These are phyloP conservation scores for Corymbia citriodora DNA, from an alignment of 441 rosid genomes.

Conservation along the genomic window DNA sequence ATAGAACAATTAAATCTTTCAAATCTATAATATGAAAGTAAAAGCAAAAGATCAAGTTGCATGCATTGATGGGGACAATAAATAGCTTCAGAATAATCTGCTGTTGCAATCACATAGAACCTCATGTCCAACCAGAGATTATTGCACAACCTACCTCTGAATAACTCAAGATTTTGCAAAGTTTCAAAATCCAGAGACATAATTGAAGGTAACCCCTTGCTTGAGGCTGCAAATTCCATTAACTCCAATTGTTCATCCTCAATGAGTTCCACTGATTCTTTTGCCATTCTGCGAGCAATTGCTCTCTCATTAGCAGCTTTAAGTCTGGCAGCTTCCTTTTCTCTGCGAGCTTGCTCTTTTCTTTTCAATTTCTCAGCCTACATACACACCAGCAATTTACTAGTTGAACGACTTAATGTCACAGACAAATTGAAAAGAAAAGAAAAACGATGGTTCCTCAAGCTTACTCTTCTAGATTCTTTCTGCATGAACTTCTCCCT, in stretches of 20 bases:
- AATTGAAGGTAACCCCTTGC: slow-evolving; percentile 69
- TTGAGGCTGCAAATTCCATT: slow-evolving; percentile 77
- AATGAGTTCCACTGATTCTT: slow-evolving; percentile 77
- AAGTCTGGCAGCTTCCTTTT: slow-evolving; percentile 79
- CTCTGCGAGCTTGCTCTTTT: slow-evolving; percentile 79
- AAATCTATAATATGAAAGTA: not conserved
- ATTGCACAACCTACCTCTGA: slow-evolving; percentile 47
- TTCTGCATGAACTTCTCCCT: slow-evolving; percentile 85
- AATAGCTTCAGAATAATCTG: not conserved
- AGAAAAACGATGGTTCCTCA: not conserved
- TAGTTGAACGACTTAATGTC: not conserved
- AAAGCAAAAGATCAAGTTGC: not conserved
- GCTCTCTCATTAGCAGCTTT: slow-evolving; percentile 96
- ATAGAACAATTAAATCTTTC: not conserved
- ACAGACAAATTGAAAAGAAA: not conserved
- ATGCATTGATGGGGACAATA: not conserved
- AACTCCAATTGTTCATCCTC: slow-evolving; percentile 93
- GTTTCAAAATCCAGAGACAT: slow-evolving; percentile 66
- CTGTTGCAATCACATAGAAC: not conserved
- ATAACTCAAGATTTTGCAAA: slow-evolving; percentile 65
- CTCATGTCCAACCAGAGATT: not conserved
- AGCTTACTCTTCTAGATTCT: slow-evolving; percentile 72
- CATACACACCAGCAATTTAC: not conserved
- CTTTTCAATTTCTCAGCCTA: slow-evolving; percentile 88
- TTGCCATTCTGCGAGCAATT: slow-evolving; percentile 83